Base-by-base conservation (phyloP, 2,329 filamentous ascomycete species). In the Cladophialophora bantiana region DNA sequence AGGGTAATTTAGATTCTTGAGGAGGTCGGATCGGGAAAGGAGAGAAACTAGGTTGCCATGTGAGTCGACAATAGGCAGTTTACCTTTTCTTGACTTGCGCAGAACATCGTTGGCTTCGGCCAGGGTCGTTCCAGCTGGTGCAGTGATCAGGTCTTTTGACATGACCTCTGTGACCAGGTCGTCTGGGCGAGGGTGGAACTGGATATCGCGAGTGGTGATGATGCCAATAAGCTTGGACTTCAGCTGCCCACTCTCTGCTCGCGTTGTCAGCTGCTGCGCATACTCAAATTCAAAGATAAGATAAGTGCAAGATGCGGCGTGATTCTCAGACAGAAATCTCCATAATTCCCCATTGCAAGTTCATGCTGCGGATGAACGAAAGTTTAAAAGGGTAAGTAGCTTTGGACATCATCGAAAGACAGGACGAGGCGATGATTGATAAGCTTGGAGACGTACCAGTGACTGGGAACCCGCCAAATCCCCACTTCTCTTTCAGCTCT, bases 341-440 rank as follows among this genome's bases (percentile, higher is more conserved):
- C 93, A 97, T 80, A 79, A 79, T 80, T 97, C 93, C 92, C 87
- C 93, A 97, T 84, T 86, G 92, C 91, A 87, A 86, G 78, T 89
- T 83, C 89, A 91, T 90, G 88, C 90, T 96, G 86, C 92, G 93
- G 95, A 94, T 94, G 95, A 99, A 99, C 95, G 95, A 99, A 99
- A 99, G 95, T 98, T 98, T 97, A 91, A 88, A 83, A 78, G 75
- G 76, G 83, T 82, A 84, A 80, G 80, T 86, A 85, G 50, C 82
- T 85, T 84, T 80, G 78, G 88, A 85, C 87, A 85, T 92, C 95
- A 97, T 97, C 73, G 67, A 74, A 66, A 64, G 69, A 72, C 61
- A 62, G 35, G 45, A 62, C 20, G 61, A 63, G 53, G 32, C 67
- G 65, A 62, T 67, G 45, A 70, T 70, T 67, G 65, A 62, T 67